These are phyloP conservation scores for Clarireedia monteithiana DNA, from an alignment of 2,329 filamentous ascomycete species.

Conservation along the genomic window DNA sequence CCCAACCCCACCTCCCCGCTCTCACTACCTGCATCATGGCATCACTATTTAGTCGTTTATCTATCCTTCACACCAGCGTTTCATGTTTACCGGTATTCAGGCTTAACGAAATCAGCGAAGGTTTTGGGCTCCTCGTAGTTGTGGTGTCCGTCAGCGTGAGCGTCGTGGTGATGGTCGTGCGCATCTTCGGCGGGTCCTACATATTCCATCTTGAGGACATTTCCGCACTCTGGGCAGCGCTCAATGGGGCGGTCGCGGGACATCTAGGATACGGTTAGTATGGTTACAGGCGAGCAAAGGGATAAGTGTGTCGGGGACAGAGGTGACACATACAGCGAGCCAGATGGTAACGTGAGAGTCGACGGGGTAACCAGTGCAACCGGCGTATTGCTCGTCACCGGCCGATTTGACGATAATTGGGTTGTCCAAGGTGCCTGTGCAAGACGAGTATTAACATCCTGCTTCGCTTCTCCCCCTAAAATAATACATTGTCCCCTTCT, in stretches of 20 bases:
- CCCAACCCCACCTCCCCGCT: background rate
- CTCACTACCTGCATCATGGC: background rate
- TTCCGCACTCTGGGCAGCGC: conserved; percentile 95
- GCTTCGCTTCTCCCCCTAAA: too few relatives aligned
- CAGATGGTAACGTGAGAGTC: conserved; percentile 89
- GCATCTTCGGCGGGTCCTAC: conserved; percentile 66
- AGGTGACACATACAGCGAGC: conserved; percentile 60
- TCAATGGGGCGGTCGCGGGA: conserved; percentile 84
- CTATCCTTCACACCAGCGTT: background rate
- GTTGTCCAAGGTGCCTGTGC: conserved; percentile 72
- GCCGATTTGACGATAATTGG: conserved; percentile 87
- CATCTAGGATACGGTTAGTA: conserved; percentile 44
- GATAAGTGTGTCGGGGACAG: background rate
- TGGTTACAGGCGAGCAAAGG: background rate
- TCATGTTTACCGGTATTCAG: conserved; percentile 71
- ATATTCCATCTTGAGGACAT: conserved; percentile 97
- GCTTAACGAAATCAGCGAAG: conserved; percentile 92
- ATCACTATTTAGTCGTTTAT: background rate
- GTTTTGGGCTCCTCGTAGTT: conserved; percentile 83
- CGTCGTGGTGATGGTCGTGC: conserved; percentile 47
- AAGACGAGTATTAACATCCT: background rate
- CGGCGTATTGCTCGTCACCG: conserved; percentile 92
- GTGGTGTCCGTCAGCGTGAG: conserved; percentile 42
- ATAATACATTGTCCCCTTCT: too few relatives aligned
- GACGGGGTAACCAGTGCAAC: conserved; percentile 88